Base-by-base conservation (phyloP, 441 rosid genomes). In the Corymbia calophylla region DNA sequence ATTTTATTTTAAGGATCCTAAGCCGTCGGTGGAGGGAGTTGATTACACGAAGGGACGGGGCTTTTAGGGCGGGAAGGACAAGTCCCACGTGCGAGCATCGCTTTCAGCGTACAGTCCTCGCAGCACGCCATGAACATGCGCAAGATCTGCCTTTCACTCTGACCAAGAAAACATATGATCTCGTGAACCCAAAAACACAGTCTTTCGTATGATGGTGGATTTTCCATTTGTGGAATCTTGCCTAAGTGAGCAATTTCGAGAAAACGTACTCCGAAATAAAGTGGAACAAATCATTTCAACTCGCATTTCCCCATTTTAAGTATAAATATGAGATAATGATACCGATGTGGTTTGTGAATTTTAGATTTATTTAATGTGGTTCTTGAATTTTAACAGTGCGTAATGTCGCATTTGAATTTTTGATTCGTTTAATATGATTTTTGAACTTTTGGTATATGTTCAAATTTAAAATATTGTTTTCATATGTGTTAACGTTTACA, bases 331-430 rank as follows among this genome's bases (percentile, higher is more conserved):
- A 58, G 10, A 58, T 6, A 1, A 58, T 58, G 14, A 23, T 58
- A 58, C 3, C 2, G 1, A 58, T 25, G 18, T 23, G 0, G 0
- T 1, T 56, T 23, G 10, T 56, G 2, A 9, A 56, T 23, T 56
- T 1, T 56, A 4, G 25, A 56, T 23, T 23, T 56, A 1, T 23
- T 56, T 1, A 56, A 23, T 11, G 5, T 21, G 1, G 6, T 47
- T 3, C 12, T 21, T 35, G 8, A 10, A 19, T 0, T 70, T 16
- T 0, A 39, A 39, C 5, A 39, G 44, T 39, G 6, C 5, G 44
- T 39, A 39, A 39, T 39, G 6, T 5, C 5, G 5, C 44, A 39
- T 60, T 5, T 27, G 3, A 5, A 25, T 27, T 60, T 60, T 60
- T 60, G 29, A 13, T 13, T 27, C 8, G 6, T 60, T 27, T 12